Evolutionary conservation across 116 monocot species (phyloP).

Genomic region (Trichopus zeylanicus): DNA sequence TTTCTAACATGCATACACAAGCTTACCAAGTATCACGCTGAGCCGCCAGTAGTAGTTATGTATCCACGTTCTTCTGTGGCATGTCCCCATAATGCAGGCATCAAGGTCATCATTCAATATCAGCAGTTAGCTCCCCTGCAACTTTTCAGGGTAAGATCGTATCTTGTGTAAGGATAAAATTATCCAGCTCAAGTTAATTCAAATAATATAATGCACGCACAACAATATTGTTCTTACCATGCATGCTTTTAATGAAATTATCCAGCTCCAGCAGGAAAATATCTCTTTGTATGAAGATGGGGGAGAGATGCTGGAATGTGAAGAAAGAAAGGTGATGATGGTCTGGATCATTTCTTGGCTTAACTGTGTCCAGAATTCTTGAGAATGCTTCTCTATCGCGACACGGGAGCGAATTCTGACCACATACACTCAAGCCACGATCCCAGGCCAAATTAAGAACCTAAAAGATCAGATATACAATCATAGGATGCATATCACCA

Average conservation of each 20-base stretch:
- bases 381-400: conserved; percentile 41
- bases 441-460: conserved; percentile 64
- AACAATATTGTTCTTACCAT: conserved; percentile 35
- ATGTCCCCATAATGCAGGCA: too few relatives aligned
- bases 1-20: too few relatives aligned
- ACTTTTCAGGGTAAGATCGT: not conserved
- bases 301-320: conserved; percentile 37
- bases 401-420: conserved; percentile 38
- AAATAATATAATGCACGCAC: too few relatives aligned
- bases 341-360: conserved; percentile 71
- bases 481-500: not conserved
- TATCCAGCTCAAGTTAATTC: too few relatives aligned
- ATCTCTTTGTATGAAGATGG: conserved; percentile 36
- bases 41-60: too few relatives aligned
- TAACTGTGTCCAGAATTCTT: conserved; percentile 48
- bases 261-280: conserved; percentile 38
- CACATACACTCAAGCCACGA: conserved; percentile 40
- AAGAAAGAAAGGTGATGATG: conserved; percentile 54
- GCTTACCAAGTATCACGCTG: too few relatives aligned
- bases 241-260: conserved; percentile 79
- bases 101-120: too few relatives aligned
- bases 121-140: conserved; percentile 10
- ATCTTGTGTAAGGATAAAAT: not conserved
- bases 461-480: conserved; percentile 19
- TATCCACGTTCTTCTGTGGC: too few relatives aligned